Conservation (phyloP, 805 yeast genomes). For the Kazachstania africana region DNA sequence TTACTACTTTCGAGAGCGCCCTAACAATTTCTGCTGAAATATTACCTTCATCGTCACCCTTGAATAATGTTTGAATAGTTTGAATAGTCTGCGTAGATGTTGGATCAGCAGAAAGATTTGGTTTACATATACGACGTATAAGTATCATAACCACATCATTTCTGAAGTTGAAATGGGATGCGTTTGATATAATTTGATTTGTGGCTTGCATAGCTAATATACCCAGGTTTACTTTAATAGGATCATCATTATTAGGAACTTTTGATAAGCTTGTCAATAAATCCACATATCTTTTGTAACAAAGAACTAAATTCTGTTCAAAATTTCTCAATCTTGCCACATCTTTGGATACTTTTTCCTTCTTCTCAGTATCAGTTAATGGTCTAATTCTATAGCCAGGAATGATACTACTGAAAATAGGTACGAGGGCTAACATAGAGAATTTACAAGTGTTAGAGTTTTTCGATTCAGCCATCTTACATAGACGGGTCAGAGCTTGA, state of each 20-base stretch:
- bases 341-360: constrained; percentile 75
- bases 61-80: constrained; percentile 56
- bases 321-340: constrained; percentile 65
- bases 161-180: constrained; percentile 72
- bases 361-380: constrained; percentile 65
- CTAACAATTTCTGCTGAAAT: constrained; percentile 65
- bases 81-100: constrained; percentile 49
- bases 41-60: constrained; percentile 75
- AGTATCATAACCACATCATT: constrained; percentile 60
- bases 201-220: constrained; percentile 61
- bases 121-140: constrained; percentile 57
- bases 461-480: constrained; percentile 58
- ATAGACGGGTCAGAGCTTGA: constrained; percentile 47
- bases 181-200: constrained; percentile 57
- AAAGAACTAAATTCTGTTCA: constrained; percentile 64
- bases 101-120: constrained; percentile 32
- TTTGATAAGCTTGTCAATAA: constrained; percentile 34
- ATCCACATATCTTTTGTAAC: constrained; percentile 59
- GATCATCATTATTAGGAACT: constrained; percentile 26
- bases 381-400: constrained; percentile 86
- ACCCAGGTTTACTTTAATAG: constrained; percentile 30
- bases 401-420: constrained; percentile 72
- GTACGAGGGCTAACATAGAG: constrained; percentile 66
- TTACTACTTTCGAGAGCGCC: constrained; percentile 55
- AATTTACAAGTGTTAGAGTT: constrained; percentile 57